A percentile compares a stretch with the other conserved stretches of the same genome.
Conservation (phyloP, 2,329 filamentous ascomycete species). For the Aureobasidium leucospermi region DNA sequence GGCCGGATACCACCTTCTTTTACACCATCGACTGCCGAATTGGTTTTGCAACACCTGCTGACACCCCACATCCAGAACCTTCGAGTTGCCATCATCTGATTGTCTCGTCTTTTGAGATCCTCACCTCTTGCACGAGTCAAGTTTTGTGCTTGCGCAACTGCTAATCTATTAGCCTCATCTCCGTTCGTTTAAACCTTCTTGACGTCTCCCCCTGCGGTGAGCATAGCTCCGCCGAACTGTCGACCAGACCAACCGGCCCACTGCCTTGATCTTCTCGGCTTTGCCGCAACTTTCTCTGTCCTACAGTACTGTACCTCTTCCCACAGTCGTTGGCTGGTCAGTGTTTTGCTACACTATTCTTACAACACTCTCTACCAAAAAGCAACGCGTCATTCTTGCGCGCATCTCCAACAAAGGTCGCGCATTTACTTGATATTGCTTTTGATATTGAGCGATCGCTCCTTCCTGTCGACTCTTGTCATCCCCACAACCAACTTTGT, state of each 20-base stretch:
- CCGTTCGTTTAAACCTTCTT: conserved; percentile 17
- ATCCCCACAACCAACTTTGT: conserved; percentile 6
- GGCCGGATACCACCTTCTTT: conserved; percentile 9
- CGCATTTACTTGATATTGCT: conserved; percentile 10
- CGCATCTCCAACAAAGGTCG: not conserved
- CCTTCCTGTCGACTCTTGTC: conserved; percentile 4
- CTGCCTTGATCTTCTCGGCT: conserved; percentile 14
- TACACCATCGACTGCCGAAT: conserved; percentile 1
- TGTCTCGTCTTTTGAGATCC: conserved; percentile 14
- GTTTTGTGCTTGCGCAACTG: conserved; percentile 18
- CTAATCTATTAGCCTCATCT: conserved; percentile 17
- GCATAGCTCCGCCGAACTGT: conserved; percentile 12
- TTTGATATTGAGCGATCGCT: conserved; percentile 10
- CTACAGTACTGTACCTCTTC: conserved; percentile 9
- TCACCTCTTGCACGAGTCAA: conserved; percentile 16
- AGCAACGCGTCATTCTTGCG: conserved; percentile 1
- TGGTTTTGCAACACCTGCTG: conserved; percentile 11
- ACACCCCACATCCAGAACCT: conserved; percentile 8
- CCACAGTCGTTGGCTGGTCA: conserved; percentile 8
- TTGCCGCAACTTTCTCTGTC: conserved; percentile 13
- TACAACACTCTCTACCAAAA: conserved; percentile 2
- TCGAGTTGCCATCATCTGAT: conserved; percentile 12
- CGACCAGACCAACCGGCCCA: conserved; percentile 7
- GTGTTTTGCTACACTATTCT: conserved; percentile 8
- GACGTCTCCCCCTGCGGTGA: conserved; percentile 8